Evolutionary conservation across 2,329 filamentous ascomycete genomes (phyloP), one percentile per base, ranked within the genome.

Genomic region (Sarocladiaceae sp.): DNA sequence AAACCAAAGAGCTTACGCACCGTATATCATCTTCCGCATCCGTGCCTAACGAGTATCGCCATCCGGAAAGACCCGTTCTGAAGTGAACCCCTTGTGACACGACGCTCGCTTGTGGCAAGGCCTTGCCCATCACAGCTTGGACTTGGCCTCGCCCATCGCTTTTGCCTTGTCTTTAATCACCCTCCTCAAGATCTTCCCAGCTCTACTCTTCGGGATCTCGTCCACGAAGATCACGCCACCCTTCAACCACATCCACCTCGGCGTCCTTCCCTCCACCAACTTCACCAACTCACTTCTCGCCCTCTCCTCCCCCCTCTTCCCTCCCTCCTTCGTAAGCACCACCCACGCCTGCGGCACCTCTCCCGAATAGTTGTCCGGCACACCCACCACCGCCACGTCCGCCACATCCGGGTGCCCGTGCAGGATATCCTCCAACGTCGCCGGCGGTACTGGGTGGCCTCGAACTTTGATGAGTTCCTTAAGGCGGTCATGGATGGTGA

Each of bases 401-500:
- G 76, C 74, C 21, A 89, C 82, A n/a, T 73, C 71, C 0, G 76
- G 74, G 55, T 88, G 83, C 0, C 80, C 76, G 3, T 89, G 73
- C 3, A 89, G 68, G 50, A 85, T 80, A 0, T 82, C 80, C 62
- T 89, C 85, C 2, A 89, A 71, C 56, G 89, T 85, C 1, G 85
- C 85, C 0, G 85, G 85, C 1, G 85, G 83, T 11, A 89, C 85
- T 73, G 89, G 85, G 44, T 80, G 67, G 40, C 84, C 85, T 7
- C 26, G 26, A 9, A 29, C 26, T 29, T 89, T 89, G 71, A 95
- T 94, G 43, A 95, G 72, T 66, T 95, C 88, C 73, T 95, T 95
- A 67, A 94, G 94, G 44, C 88, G 76, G n/a, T 88, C 88, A 0
- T 88, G 94, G 64, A 95, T 91, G 57, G 86, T 74, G 10, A 95